Base-by-base conservation (phyloP, 2,329 filamentous ascomycete genomes). In the Drechslera avenae region DNA sequence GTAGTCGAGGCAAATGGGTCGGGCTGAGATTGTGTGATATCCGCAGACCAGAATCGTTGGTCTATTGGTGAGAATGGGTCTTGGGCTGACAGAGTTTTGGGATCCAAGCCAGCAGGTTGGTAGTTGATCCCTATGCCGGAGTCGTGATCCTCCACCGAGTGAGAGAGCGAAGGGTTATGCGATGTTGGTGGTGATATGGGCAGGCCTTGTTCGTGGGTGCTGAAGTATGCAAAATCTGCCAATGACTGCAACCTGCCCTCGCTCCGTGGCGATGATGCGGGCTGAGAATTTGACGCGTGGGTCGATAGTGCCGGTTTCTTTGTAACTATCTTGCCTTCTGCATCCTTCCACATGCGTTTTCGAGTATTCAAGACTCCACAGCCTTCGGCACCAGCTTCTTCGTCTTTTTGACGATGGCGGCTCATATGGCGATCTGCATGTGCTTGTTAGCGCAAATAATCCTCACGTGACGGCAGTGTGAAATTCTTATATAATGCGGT, bases 341-440 rank as follows among this genome's bases (percentile, higher is more conserved):
- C 68, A 57, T 81, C 80, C 62, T 80, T 81, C 81, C 81, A 84
- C 59, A 80, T 75, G 41, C 81, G 75, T 59, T 60, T 60, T 9
- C 82, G 73, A 5, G 82, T 84, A 51, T 83, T 80, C 12, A 84
- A 66, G 23, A 78, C 66, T 23, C 80, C 80, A 35, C 69, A 72
- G 12, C 81, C 80, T 56, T 78, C 75, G 13, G 79, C 80, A 33
- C 81, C 80, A 54, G 81, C 81, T 72, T 83, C 81, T 28, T 78
- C 73, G 62, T 84, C 82, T 53, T 80, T 83, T 50, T 83, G 79
- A 8, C 75, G 75, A 62, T 81, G 79, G 5, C 79, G 76, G 41
- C 68, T 65, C 74, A 86, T 80, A 66, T 87, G 84, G 57, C 84
- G 76, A 33, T 81, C 83, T 85, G 49, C 21, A 35, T 48, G 55